These are phyloP conservation scores for Hemileccinum impolitum DNA, from an alignment of 768 basidiomycete genomes.

Conservation along the genomic window DNA sequence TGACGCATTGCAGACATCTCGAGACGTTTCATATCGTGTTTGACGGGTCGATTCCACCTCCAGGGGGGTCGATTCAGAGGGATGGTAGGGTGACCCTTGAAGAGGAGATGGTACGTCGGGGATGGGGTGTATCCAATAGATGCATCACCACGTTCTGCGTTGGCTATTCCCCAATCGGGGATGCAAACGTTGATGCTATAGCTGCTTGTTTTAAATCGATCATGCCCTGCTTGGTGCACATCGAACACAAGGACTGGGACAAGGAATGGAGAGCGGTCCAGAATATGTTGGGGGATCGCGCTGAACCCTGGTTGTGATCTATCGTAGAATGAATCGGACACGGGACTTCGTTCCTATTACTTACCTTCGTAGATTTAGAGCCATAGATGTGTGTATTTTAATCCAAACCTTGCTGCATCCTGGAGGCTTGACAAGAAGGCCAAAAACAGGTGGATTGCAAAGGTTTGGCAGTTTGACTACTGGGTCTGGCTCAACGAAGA, in stretches of 20 bases:
- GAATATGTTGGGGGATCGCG: background rate
- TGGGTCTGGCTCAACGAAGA: no score
- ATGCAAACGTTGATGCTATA: background rate
- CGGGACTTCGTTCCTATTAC: no score
- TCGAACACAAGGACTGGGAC: background rate
- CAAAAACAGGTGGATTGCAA: no score
- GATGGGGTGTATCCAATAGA: slow-evolving; percentile 8
- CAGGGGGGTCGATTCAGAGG: background rate
- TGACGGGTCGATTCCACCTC: slow-evolving; percentile 9
- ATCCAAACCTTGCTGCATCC: no score
- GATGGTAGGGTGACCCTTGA: background rate
- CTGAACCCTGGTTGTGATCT: no score
- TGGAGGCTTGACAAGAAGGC: no score
- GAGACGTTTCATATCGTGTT: slow-evolving; percentile 18
- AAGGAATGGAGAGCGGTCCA: slow-evolving; percentile 11
- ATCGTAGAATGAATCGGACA: no score
- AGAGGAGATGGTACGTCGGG: background rate
- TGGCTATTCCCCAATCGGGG: slow-evolving; percentile 16
- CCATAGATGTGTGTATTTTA: no score
- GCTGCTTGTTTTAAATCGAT: slow-evolving; percentile 11
- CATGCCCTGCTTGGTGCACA: slow-evolving; percentile 11
- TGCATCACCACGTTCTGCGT: slow-evolving; percentile 10
- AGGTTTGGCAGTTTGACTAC: no score
- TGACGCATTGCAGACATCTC: slow-evolving; percentile 11
- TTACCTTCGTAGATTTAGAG: no score